Base-by-base conservation (phyloP, 495 filamentous ascomycete species). In the Cercophora samala region DNA sequence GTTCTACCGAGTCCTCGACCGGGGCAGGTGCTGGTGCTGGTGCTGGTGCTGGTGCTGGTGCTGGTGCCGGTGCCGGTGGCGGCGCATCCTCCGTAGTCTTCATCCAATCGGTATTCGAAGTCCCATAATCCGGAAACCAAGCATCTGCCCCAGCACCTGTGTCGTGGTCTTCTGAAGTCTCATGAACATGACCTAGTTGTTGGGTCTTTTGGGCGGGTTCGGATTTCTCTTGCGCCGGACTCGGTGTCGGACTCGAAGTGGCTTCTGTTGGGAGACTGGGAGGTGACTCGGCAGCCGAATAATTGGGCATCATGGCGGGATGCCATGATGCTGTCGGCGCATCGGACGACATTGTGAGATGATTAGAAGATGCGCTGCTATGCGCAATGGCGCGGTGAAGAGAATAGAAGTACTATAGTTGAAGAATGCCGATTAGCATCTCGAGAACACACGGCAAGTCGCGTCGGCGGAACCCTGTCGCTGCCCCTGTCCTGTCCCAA, bases 261-360 rank as follows among this genome's bases (percentile, higher is more conserved):
- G 56, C 15, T n/a, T 65, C 62, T 22, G 63, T 37, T 3, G 62
- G 58, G 13, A 23, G 58, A 22, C 9, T 69, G 24, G 37, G 73
- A 58, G 69, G 26, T 19, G 64, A 63, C 29, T 72, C 73, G 64
- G 66, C 72, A 68, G 66, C 67, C 64, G 76, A 76, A 66, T 85
- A 77, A 66, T 85, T 78, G 64, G 84, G 84, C 83, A 82, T 84
- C 72, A 81, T 76, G 24, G 84, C 84, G 66, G 84, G 84, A 74
- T 86, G 76, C 84, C 84, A 86, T 64, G 82, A 80, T 66, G 81
- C 75, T 67, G 68, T 79, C 62, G 77, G 75, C 64, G 74, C 71
- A 71, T 79, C 77, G 67, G 75, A 76, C 66, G 75, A 63, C 77
- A 82, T 80, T 70, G 68, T 72, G 63, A 74, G 70, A 69, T 64